These are phyloP conservation scores for Chlamydomonas sp. DNA, from an alignment of 139 green algal genomes.

Conservation along the genomic window DNA sequence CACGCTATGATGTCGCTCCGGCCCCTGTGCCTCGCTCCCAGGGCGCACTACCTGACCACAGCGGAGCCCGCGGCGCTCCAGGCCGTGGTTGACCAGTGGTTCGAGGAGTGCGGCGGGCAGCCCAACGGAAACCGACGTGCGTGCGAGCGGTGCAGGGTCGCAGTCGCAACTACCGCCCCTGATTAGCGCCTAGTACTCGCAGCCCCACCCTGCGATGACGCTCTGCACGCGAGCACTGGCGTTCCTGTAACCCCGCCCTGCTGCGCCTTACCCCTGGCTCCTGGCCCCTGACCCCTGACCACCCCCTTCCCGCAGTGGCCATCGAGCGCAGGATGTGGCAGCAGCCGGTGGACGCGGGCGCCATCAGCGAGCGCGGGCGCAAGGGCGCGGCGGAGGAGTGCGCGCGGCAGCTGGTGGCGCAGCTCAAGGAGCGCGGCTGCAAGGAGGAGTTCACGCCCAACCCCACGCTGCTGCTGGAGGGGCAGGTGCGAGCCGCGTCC, in stretches of 20 bases:
- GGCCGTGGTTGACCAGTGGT: constrained; percentile 75
- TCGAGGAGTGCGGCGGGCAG: constrained; percentile 71
- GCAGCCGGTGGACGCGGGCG: constrained; percentile 67
- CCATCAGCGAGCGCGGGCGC: constrained; percentile 84
- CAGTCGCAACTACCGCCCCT: neutral
- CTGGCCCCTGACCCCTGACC: neutral
- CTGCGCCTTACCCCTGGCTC: too few relatives aligned
- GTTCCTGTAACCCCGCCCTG: too few relatives aligned
- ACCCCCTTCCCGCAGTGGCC: constrained; percentile 59
- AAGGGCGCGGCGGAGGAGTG: constrained; percentile 55
- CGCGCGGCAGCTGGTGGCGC: constrained; percentile 48
- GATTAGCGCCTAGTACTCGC: neutral
- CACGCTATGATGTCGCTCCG: too few relatives aligned
- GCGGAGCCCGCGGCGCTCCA: constrained; percentile 88
- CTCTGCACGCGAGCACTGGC: too few relatives aligned
- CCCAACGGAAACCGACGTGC: constrained; percentile 85
- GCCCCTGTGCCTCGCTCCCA: constrained; percentile 16
- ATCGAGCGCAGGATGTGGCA: constrained; percentile 84
- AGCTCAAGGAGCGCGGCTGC: constrained; percentile 75
- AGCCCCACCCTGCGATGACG: too few relatives aligned
- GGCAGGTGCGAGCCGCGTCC: constrained; percentile 59
- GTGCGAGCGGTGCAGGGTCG: neutral
- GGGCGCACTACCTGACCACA: constrained; percentile 57
- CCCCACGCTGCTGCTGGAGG: constrained; percentile 71
- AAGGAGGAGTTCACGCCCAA: constrained; percentile 84